These are phyloP conservation scores for Candida sojae DNA, from an alignment of 1,139 yeast species.

Conservation along the genomic window DNA sequence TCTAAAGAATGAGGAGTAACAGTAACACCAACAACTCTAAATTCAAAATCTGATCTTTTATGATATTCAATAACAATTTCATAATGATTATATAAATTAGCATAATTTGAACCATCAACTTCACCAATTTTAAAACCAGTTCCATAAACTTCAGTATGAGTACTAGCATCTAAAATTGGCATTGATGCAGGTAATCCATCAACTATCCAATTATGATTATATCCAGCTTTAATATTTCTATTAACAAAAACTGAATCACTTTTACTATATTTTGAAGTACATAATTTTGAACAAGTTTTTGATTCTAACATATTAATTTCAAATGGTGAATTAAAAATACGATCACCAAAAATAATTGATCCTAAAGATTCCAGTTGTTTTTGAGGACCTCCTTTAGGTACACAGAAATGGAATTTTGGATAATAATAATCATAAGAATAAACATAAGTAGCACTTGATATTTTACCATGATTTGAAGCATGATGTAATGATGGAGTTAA, in stretches of 20 bases:
- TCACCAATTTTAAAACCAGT: conserved; percentile 81
- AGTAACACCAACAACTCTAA: conserved; percentile 88
- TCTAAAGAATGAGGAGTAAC: conserved; percentile 70
- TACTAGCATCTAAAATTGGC: conserved; percentile 53
- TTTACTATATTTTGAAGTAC: conserved; percentile 59
- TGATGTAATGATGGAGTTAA: conserved; percentile 77
- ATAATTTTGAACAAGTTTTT: conserved; percentile 63
- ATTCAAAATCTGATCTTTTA: conserved; percentile 63
- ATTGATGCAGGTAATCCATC: conserved; percentile 95
- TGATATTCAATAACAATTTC: conserved; percentile 83
- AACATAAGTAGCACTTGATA: conserved; percentile 51
- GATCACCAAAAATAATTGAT: conserved; percentile 90
- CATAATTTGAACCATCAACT: conserved; percentile 49
- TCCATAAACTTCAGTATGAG: conserved; percentile 65
- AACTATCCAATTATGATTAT: conserved; percentile 86
- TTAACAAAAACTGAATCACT: conserved; percentile 74
- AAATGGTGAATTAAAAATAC: conserved; percentile 92
- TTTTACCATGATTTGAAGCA: conserved; percentile 28
- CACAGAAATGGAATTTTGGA: conserved; percentile 80
- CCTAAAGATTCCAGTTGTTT: conserved; percentile 91
- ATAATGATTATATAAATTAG: conserved; percentile 77
- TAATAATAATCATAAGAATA: conserved; percentile 86
- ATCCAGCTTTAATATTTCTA: conserved; percentile 77
- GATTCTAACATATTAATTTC: conserved; percentile 76
- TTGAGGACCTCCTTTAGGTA: conserved; percentile 65